Base-by-base conservation (phyloP, 2,329 filamentous ascomycete genomes). In the Penicillium sp. region DNA sequence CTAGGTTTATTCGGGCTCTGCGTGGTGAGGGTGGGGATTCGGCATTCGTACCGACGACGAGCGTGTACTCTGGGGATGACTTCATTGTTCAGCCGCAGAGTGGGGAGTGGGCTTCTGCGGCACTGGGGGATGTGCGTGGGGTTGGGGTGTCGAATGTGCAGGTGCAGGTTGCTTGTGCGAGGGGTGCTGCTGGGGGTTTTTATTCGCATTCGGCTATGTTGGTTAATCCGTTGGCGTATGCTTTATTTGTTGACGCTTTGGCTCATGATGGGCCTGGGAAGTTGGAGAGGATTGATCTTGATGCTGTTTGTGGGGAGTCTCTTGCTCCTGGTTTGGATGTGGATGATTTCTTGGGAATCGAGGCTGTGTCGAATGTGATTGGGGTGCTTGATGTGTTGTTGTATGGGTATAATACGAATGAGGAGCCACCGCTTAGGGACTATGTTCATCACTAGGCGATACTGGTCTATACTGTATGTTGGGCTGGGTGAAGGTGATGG, bases 211-310 rank as follows among this genome's bases (percentile, higher is more conserved):
- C 44, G 40, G 38, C 29, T 22, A 37, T 50, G 52, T 31, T 54
- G n/a, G 31, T 38, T 18, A 20, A 50, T 44, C 52, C 52, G 5
- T 50, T 54, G 38, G 31, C 29, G 1, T 54, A 50, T 54, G 52
- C 52, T 39, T 34, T 54, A n/a, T 54, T 54, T 31, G 22, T 54
- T 10, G 52, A 54, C 50, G 52, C 52, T 26, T 37, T 54, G 38
- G 22, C 16, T 24, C 45, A 54, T 50, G 52, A 50, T 16, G 52
- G 52, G 38, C 52, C 52, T 35, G 52, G 52, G 38, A 32, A 38
- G 31, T 32, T 54, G 45, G 45, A 54, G 38, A 42, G 52, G 31
- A 20, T 50, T 54, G 31, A 37, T 43, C 29, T 54, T 16, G 45
- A 10, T 34, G 39, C n/a, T 26, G 24, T 54, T 37, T 54, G 52